phyloP scores from a whole-genome alignment of 2,329 filamentous ascomycete genomes.

The Aspergillus pseudonomiae region DNA sequence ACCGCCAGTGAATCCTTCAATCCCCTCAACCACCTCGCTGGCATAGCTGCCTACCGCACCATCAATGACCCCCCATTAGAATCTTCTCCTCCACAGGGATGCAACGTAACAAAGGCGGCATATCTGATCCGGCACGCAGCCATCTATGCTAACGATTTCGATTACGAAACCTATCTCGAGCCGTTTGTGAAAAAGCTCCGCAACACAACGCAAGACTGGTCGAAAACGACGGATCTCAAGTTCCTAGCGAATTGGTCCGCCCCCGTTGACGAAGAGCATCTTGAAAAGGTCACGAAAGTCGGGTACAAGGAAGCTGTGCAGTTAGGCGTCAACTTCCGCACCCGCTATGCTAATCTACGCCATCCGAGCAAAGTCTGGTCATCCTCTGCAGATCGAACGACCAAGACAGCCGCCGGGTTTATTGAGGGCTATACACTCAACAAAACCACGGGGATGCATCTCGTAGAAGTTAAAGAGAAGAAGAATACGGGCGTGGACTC shows the following conservation, averaged over 20 bases:
- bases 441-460: slow-evolving; percentile 54
- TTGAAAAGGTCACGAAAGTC: slow-evolving; percentile 62
- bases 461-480: slow-evolving; percentile 60
- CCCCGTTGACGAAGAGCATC: slow-evolving; percentile 59
- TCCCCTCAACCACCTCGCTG: slow-evolving; percentile 57
- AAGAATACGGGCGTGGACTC: slow-evolving; percentile 61
- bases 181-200: slow-evolving; percentile 61
- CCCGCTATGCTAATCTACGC: slow-evolving; percentile 60
- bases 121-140: slow-evolving; percentile 63
- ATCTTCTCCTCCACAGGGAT: slow-evolving; percentile 53
- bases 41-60: slow-evolving; percentile 63
- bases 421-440: slow-evolving; percentile 59
- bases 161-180: slow-evolving; percentile 61
- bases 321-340: slow-evolving; percentile 60
- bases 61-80: slow-evolving; percentile 53
- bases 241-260: slow-evolving; percentile 62
- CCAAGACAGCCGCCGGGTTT: slow-evolving; percentile 61
- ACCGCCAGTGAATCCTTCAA: slow-evolving; percentile 44
- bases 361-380: slow-evolving; percentile 62
- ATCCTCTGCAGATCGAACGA: slow-evolving; percentile 64
- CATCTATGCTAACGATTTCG: slow-evolving; percentile 63
- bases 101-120: slow-evolving; percentile 54
- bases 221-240: slow-evolving; percentile 55
- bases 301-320: slow-evolving; percentile 64
- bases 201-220: slow-evolving; percentile 64